A percentile compares a stretch with the other conserved stretches of the same genome.
phyloP scores from a whole-genome alignment of 495 filamentous ascomycete species.

The Aspergillus baeticus region DNA sequence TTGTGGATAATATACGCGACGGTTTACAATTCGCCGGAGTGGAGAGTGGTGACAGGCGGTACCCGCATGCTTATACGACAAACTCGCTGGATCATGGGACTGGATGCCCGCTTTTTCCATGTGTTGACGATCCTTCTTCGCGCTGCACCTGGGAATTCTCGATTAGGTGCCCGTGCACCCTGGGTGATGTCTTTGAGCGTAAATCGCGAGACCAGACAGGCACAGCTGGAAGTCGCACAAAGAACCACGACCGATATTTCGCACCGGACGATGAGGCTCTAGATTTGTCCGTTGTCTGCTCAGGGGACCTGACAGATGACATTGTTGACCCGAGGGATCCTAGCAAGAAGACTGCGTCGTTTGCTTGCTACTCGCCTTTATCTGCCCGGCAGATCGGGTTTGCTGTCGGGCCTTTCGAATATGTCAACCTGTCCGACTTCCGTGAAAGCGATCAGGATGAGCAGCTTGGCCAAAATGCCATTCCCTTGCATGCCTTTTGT shows the following conservation, averaged over 20 bases:
- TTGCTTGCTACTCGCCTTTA: constrained; percentile 66
- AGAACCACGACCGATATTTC: constrained; percentile 26
- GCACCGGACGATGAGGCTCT: constrained; percentile 77
- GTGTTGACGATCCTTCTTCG: constrained; percentile 76
- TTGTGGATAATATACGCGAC: constrained; percentile 69
- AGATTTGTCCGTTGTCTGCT: constrained; percentile 87
- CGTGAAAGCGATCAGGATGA: constrained; percentile 89
- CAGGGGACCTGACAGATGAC: constrained; percentile 84
- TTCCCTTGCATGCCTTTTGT: constrained; percentile 86
- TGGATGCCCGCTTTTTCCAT: constrained; percentile 85
- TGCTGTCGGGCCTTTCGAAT: constrained; percentile 90
- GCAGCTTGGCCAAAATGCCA: constrained; percentile 76
- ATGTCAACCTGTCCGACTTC: constrained; percentile 84
- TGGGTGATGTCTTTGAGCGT: constrained; percentile 75
- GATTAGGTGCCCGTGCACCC: constrained; percentile 77
- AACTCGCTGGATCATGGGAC: constrained; percentile 74
- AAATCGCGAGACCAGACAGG: constrained; percentile 28
- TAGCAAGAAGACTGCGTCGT: constrained; percentile 79
- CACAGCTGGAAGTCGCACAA: constrained; percentile 20
- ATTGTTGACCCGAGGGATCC: constrained; percentile 69
- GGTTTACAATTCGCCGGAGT: constrained; percentile 89
- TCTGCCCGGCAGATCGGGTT: constrained; percentile 88
- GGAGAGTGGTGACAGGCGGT: constrained; percentile 71
- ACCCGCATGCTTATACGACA: constrained; percentile 88
- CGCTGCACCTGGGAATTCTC: constrained; percentile 85